Percentiles rank a stretch among this genome's conserved stretches.
These are phyloP conservation scores for Nicotiana undulata DNA, from an alignment of 257 asterid genomes.

Conservation along the genomic window DNA sequence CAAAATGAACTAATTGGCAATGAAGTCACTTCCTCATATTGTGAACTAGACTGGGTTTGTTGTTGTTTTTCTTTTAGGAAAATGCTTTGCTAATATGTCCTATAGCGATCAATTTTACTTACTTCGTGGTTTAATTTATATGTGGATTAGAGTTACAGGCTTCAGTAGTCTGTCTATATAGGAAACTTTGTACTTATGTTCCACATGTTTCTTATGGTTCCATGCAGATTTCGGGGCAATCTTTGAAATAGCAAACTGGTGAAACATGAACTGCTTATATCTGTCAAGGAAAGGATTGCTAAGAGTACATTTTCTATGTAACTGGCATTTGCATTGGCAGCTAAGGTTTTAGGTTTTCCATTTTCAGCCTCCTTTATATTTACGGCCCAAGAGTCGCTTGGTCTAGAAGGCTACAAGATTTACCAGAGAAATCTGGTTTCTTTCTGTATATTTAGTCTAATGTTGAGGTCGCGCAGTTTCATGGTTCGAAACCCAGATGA, in stretches of 20 bases:
- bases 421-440: too few relatives aligned
- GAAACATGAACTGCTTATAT: not conserved
- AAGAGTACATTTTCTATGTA: not conserved
- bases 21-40: too few relatives aligned
- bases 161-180: not conserved
- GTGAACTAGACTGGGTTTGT: too few relatives aligned
- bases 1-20: too few relatives aligned
- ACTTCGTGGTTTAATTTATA: not conserved
- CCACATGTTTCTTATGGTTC: not conserved
- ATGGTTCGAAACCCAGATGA: too few relatives aligned
- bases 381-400: not conserved
- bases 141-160: not conserved
- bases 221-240: not conserved
- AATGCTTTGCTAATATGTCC: not conserved
- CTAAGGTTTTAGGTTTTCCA: not conserved
- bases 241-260: not conserved
- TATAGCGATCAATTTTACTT: not conserved
- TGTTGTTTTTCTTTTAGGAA: not conserved
- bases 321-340: not conserved
- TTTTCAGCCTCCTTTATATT: not conserved
- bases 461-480: too few relatives aligned
- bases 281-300: not conserved
- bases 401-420: not conserved
- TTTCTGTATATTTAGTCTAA: too few relatives aligned
- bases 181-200: not conserved